These are phyloP conservation scores for Plantago elongata DNA, from an alignment of 257 asterid genomes.

Conservation along the genomic window DNA sequence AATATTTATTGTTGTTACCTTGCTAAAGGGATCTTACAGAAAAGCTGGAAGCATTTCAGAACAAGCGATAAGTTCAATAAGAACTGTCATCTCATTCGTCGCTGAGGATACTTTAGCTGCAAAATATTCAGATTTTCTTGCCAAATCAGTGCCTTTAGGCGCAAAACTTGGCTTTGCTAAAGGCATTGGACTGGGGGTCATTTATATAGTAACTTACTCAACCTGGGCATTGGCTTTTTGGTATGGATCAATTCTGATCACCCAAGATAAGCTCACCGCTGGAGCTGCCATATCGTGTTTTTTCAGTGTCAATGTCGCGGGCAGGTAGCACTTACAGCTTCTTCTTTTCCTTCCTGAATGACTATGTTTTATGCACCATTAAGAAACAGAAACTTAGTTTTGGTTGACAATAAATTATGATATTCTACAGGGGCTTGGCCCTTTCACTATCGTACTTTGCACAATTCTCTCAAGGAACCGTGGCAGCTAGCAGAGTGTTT, in stretches of 20 bases:
- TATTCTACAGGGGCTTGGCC: conserved; percentile 63
- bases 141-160: conserved; percentile 52
- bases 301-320: conserved; percentile 82
- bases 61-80: conserved; percentile 68
- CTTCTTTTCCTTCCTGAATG: background rate
- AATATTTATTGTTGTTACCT: conserved; percentile 3
- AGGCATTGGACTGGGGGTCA: conserved; percentile 77
- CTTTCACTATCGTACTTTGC: conserved; percentile 71
- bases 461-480: conserved; percentile 84
- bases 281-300: conserved; percentile 85
- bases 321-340: conserved; percentile 39
- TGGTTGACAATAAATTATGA: background rate
- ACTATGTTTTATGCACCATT: background rate
- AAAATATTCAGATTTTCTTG: conserved; percentile 45
- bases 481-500: conserved; percentile 69
- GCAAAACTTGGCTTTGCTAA: conserved; percentile 75
- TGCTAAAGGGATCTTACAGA: conserved; percentile 59
- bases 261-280: conserved; percentile 41
- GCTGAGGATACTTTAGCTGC: conserved; percentile 70
- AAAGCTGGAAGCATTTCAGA: conserved; percentile 76
- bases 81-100: conserved; percentile 76
- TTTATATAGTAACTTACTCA: conserved; percentile 67
- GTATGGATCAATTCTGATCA: conserved; percentile 70
- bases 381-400: background rate
- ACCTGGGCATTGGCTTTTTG: conserved; percentile 97